Percentiles rank a stretch among this genome's conserved stretches.
Evolutionary conservation across 768 basidiomycete species (phyloP).

Genomic region (Favolaschia claudopus): DNA sequence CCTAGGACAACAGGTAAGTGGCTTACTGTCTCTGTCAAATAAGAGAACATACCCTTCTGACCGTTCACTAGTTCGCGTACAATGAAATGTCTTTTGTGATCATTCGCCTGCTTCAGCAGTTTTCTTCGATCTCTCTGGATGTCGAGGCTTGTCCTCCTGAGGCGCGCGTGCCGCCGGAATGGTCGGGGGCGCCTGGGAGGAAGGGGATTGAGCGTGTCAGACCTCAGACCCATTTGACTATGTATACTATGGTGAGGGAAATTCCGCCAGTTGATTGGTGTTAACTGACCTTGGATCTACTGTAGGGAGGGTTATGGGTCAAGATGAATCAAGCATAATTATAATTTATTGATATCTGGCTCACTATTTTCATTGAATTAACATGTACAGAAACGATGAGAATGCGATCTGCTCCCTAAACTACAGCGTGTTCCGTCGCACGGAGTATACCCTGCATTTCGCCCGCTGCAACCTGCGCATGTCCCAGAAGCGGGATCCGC

Average conservation of each 20-base stretch:
- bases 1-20: slow-evolving; percentile 13
- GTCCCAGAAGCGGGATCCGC: no score
- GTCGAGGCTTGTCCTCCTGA: slow-evolving; percentile 39
- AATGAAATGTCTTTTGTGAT: slow-evolving; percentile 26
- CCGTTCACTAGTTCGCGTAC: slow-evolving; percentile 11
- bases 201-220: slow-evolving; percentile 41
- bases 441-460: no score
- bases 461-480: no score
- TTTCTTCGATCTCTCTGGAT: slow-evolving; percentile 42
- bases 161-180: slow-evolving; percentile 42
- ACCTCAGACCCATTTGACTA: slow-evolving; percentile 44
- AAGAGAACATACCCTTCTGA: not conserved
- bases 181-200: slow-evolving; percentile 36
- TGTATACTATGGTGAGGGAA: slow-evolving; percentile 32
- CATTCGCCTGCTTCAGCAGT: slow-evolving; percentile 49
- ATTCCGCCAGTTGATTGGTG: not conserved
- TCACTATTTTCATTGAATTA: no score
- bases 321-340: slow-evolving; percentile 1
- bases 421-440: no score
- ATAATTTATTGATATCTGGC: no score
- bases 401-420: no score
- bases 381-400: no score
- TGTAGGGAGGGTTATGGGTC: slow-evolving; percentile 6
- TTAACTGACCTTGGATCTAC: not conserved
- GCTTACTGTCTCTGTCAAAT: not conserved